A percentile compares a stretch with the other conserved stretches of the same genome.
Evolutionary conservation across 106 monocot species (phyloP).

Genomic region (Dactylorhiza incarnata): DNA sequence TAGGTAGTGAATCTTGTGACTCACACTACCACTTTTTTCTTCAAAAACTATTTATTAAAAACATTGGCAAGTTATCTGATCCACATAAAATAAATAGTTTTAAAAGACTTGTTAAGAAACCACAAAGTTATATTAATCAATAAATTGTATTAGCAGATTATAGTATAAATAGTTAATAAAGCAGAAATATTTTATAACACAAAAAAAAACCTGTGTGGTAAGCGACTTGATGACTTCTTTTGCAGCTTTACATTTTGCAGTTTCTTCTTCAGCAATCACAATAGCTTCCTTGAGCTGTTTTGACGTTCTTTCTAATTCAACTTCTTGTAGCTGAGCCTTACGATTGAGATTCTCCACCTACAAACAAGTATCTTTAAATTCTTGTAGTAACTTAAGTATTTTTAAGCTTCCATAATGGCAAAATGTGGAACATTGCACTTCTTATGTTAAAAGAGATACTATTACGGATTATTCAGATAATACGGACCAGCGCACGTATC

Average conservation of each 20-base stretch:
- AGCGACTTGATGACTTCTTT: slow-evolving; percentile 98
- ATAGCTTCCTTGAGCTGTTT: slow-evolving; percentile 93
- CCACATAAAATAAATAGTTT: not conserved
- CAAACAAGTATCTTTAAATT: not conserved
- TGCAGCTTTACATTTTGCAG: slow-evolving; percentile 96
- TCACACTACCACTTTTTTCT: no score
- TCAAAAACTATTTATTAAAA: no score
- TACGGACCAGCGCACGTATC: no score
- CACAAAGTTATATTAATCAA: not conserved
- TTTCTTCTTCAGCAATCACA: slow-evolving; percentile 77
- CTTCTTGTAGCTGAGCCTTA: slow-evolving; percentile 79
- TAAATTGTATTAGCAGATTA: not conserved
- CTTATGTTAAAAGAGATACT: not conserved
- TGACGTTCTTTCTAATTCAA: slow-evolving; percentile 79
- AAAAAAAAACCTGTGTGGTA: slow-evolving; percentile 72
- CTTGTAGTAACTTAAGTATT: not conserved
- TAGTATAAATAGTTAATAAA: not conserved
- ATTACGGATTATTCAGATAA: no score
- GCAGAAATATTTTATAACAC: not conserved
- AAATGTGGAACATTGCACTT: not conserved
- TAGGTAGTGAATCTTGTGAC: no score
- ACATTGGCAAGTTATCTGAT: not conserved
- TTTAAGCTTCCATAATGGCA: not conserved
- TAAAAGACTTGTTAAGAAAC: not conserved
- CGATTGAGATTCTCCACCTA: slow-evolving; percentile 82